Conservation (phyloP, 163 green algal genomes). For the Scenedesmus sp. region DNA sequence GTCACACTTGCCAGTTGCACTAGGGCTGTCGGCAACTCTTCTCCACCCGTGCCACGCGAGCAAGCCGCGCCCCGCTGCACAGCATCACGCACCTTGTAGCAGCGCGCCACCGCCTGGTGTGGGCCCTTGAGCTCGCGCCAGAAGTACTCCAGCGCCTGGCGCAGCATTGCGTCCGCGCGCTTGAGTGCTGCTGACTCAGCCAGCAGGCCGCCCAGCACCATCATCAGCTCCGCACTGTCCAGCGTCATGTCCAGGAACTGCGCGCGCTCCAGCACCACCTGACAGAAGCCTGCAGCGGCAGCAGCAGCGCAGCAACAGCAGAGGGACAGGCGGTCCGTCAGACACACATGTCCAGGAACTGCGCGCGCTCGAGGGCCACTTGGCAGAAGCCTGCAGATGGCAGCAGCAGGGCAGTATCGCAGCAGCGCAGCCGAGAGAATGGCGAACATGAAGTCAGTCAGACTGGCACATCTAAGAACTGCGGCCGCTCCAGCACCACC, state of each 20-base stretch:
- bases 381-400: slow-evolving; percentile 43
- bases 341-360: slow-evolving; percentile 20
- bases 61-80: not conserved
- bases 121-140: slow-evolving; percentile 48
- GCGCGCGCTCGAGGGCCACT: slow-evolving; percentile 18
- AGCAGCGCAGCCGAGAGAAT: not conserved
- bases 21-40: too few relatives aligned
- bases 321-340: not conserved
- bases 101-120: slow-evolving; percentile 28
- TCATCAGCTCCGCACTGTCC: slow-evolving; percentile 31
- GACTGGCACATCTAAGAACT: slow-evolving; percentile 19
- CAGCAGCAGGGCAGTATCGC: not conserved
- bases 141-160: slow-evolving; percentile 38
- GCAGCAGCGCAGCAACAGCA: not conserved
- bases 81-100: slow-evolving; percentile 21
- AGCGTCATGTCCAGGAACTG: slow-evolving; percentile 43
- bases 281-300: slow-evolving; percentile 39
- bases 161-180: slow-evolving; percentile 48
- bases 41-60: too few relatives aligned
- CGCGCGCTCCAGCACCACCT: slow-evolving; percentile 44
- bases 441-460: not conserved
- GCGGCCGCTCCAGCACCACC: slow-evolving; percentile 26
- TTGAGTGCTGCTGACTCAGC: slow-evolving; percentile 40
- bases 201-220: slow-evolving; percentile 20
- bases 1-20: too few relatives aligned